These are phyloP conservation scores for Botryobasidium botryosum DNA, from an alignment of 768 basidiomycete genomes.

Conservation along the genomic window DNA sequence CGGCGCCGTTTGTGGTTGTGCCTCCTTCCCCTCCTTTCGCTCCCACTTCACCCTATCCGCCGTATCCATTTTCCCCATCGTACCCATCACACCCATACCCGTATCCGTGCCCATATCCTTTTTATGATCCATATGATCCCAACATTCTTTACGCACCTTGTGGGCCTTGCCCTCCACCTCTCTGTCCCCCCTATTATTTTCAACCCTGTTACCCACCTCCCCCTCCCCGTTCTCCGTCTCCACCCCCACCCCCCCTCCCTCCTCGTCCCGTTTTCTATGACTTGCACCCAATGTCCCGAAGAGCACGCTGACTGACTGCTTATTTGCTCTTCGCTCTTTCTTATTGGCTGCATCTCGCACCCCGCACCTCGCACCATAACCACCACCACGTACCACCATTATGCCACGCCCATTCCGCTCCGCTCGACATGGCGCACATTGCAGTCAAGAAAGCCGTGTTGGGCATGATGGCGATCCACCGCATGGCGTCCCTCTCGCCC, in stretches of 20 bases:
- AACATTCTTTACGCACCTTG: too few relatives aligned
- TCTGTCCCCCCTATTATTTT: too few relatives aligned
- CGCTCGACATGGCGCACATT: too few relatives aligned
- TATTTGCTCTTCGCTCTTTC: background rate
- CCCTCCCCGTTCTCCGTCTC: too few relatives aligned
- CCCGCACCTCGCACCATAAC: background rate
- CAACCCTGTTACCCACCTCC: too few relatives aligned
- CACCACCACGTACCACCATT: background rate
- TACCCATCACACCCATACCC: background rate
- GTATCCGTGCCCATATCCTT: background rate
- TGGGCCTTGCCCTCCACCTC: too few relatives aligned
- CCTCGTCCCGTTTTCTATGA: background rate
- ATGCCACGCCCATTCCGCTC: too few relatives aligned
- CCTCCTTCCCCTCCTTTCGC: background rate
- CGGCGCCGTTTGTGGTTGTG: background rate
- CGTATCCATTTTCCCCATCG: background rate
- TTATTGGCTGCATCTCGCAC: background rate
- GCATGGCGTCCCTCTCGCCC: constrained; percentile 51
- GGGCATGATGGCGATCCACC: constrained; percentile 70
- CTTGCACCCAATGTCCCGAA: background rate
- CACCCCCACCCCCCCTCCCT: too few relatives aligned
- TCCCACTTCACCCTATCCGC: background rate
- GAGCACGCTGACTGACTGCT: background rate
- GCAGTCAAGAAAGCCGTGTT: constrained; percentile 78
- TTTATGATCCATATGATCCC: too few relatives aligned